Base-by-base conservation (phyloP, 495 filamentous ascomycete species). In the Aspergillus nidulans region DNA sequence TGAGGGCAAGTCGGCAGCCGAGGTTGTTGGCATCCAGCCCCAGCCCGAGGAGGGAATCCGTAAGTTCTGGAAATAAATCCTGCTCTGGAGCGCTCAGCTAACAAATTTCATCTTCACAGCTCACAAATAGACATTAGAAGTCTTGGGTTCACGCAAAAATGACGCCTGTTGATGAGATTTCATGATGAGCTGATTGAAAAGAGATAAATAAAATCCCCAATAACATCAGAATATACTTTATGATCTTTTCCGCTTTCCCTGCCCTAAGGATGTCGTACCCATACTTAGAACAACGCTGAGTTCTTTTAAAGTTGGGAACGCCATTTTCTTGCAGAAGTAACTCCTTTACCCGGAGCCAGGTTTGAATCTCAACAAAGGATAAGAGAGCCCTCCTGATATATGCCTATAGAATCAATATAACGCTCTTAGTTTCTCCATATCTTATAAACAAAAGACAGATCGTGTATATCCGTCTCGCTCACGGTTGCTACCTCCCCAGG, bases 11-110 rank as follows among this genome's bases (percentile, higher is more conserved):
- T 66, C 73, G 26, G 85, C 84, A 43, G 85, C 84, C 21, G 87
- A 91, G 69, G 73, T 85, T 51, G 85, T 77, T 38, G 81, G 77
- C 36, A 69, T 88, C 52, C 70, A 84, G 73, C 82, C 86, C 23
- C 64, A 79, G 59, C 77, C 83, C 16, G 85, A 81, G 63, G 85
- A 89, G 70, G 87, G 83, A 53, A 86, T 87, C 63, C 74, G 82
- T 86, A 76, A 81, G 80, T 67, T 32, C 4, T 15, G 4, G 6
- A 34, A 53, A 25, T 45, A 56, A 43, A 18, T 7, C 15, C 19
- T 8, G 23, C 5, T 21, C 1, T 41, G 21, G 13, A 44, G 18
- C 25, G 12, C 51, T 32, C 12, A 48, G 28, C 48, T 60, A 54
- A 60, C 46, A 13, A 21, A 6, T 9, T 25, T 12, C 20, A 13